Evolutionary conservation across 768 basidiomycete species (phyloP), one percentile per base, ranked within the genome.

Genomic region (Dentipellis fragilis): DNA sequence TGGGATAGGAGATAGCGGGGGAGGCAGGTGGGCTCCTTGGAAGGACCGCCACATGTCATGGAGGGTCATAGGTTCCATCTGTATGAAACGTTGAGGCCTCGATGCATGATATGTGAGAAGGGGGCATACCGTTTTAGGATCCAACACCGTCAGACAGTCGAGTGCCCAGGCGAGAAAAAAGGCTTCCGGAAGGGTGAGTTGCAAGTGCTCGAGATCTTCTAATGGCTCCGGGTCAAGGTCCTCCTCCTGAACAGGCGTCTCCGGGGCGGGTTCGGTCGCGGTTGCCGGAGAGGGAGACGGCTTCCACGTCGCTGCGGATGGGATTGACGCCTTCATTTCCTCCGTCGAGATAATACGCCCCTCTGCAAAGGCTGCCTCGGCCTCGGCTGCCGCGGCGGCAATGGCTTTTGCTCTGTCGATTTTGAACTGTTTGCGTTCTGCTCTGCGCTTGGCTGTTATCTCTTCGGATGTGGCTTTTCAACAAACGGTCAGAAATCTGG

Each of bases 401-500:
- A 96, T 87, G 2, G 93, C 95, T 55, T 77, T 74, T 23, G 94
- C 93, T 64, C 96, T 84, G 65, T 95, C 92, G 39, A 85, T 75
- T 70, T 99, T 99, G 76, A 95, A 94, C 62, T 93, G 88, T 63
- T 85, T 85, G 38, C 96, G 84, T 62, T 94, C 92, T 34, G 83
- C 81, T 49, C 96, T 77, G 39, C 96, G 85, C 64, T 83, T 83
- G 39, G 88, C 91, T 9, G 93, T 91, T 54, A 96, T 72, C 69
- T 98, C 92, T 66, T 99, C 96, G 0, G 93, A 85, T 0, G 93
- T 92, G 61, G 89, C 71, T 54, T 79, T 88, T 89, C 34, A 21
- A 39, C 23, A 35, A 51, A 36, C 45, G 55, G 4, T 45, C 37
- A 49, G 35, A 16, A 11, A 12, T 21, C 37, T 5, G 9, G 17